Evolutionary conservation across 129 eudicot species (phyloP).

Genomic region (Smallanthus sonchifolius): DNA sequence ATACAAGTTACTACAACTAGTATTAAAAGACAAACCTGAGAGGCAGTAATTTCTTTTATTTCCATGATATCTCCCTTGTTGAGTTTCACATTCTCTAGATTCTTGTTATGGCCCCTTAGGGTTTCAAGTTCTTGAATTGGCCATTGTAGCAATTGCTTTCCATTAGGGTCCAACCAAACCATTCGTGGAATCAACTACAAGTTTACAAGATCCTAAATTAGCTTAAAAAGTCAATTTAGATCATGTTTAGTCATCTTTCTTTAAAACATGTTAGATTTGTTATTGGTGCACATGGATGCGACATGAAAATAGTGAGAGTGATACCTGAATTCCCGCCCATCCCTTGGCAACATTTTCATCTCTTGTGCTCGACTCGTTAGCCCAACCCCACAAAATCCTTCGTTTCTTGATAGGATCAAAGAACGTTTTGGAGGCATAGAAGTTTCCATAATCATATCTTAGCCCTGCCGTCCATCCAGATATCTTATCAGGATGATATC

Average conservation of each 20-base stretch:
- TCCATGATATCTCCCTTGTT: constrained; percentile 38
- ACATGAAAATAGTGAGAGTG: not conserved
- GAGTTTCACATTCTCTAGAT: constrained; percentile 28
- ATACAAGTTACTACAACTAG: too few relatives aligned
- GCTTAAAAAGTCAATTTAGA: too few relatives aligned
- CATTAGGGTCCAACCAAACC: constrained; percentile 49
- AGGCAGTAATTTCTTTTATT: constrained; percentile 54
- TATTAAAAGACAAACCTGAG: constrained; percentile 38
- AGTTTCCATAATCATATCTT: constrained; percentile 75
- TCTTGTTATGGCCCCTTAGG: constrained; percentile 41
- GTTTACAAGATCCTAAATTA: not conserved
- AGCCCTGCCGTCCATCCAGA: constrained; percentile 48
- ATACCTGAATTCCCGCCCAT: constrained; percentile 87
- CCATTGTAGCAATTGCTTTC: constrained; percentile 74
- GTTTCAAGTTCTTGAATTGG: constrained; percentile 61
- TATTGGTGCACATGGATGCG: not conserved
- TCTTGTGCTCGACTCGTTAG: constrained; percentile 47
- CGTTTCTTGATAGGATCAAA: constrained; percentile 55
- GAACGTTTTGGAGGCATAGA: constrained; percentile 77
- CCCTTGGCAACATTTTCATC: constrained; percentile 46
- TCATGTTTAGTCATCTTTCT: too few relatives aligned
- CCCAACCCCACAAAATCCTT: constrained; percentile 79
- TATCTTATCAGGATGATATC: constrained; percentile 43
- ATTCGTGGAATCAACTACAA: constrained; percentile 58
- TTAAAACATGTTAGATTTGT: not conserved